Base-by-base conservation (phyloP, 2,329 filamentous ascomycete genomes). In the Xylaria sp. region DNA sequence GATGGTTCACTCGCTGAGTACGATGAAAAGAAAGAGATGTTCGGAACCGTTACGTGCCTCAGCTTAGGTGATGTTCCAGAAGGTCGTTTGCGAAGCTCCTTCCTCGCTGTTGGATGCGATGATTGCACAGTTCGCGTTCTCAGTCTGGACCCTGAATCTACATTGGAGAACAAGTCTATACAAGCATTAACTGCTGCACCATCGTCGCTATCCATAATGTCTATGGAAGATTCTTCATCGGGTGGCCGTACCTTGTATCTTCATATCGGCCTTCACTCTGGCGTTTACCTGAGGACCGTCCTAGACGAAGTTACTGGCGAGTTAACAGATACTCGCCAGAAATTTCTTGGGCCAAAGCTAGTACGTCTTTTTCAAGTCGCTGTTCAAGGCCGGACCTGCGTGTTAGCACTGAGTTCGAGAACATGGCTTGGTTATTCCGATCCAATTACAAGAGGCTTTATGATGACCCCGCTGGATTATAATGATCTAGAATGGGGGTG, bases 351-450 rank as follows among this genome's bases (percentile, higher is more conserved):
- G 0, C 92, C 94, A 0, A 96, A 96, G 73, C 89, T 93, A 31
- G 94, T 97, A 49, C 93, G 93, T 72, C 86, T 99, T 2, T 97
- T 97, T 79, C 90, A 92, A 71, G 94, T 98, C n/a, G 91, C 90
- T 5, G 92, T 97, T 9, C 90, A 96, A 74, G 90, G 90, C 20
- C 91, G 94, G 71, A 90, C 91, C 5, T 94, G 94, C 47, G 92
- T 98, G 15, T 85, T 99, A 59, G 95, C 93, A 2, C 85, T 98
- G 61, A 97, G 94, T 78, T 96, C 94, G 17, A 89, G 95, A 63
- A 92, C 96, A n/a, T 99, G 95, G 94, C 85, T 99, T 3, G 95
- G 94, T 49, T 98, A 98, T 77, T 91, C 94, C 0, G 93, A 98
- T 74, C 89, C 92, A 1, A 90, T 94, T 66, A 94, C 92, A 2